phyloP scores from a whole-genome alignment of 768 basidiomycete species.

The Lentinula edodes region DNA sequence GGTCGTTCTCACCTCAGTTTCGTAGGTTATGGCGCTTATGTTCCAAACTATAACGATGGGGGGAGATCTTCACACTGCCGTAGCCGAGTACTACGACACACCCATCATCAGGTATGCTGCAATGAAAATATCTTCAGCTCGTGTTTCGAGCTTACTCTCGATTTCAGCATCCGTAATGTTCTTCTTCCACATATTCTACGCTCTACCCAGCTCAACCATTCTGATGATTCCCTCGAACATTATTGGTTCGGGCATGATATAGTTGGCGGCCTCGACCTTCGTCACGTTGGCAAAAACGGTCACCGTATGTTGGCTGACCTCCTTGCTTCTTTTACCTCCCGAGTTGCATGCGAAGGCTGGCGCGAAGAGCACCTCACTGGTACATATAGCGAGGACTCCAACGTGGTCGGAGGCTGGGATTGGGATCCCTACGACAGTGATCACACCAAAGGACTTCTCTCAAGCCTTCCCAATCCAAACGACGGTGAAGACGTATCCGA shows the following conservation, averaged over 20 bases:
- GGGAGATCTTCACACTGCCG: neutral
- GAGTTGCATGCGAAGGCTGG: slow-evolving; percentile 1
- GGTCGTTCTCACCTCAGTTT: too few species aligned
- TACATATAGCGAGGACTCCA: neutral
- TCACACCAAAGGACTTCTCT: neutral
- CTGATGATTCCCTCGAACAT: neutral
- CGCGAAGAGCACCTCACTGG: neutral
- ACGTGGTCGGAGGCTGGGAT: neutral
- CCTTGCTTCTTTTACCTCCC: neutral
- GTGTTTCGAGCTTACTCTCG: neutral
- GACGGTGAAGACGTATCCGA: neutral
- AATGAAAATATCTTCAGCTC: neutral
- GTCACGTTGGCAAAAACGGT: neutral
- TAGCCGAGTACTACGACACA: slow-evolving; percentile 1
- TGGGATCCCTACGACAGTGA: neutral
- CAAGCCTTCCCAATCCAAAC: neutral
- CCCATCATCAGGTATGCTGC: neutral
- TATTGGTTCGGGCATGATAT: neutral
- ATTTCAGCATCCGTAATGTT: neutral
- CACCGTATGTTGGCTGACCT: neutral
- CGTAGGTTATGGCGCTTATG: neutral
- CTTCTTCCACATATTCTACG: neutral
- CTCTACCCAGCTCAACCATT: neutral
- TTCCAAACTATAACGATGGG: neutral
- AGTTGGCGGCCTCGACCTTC: neutral